phyloP scores from a whole-genome alignment of 2,329 filamentous ascomycete genomes.

The Colletotrichum siamense region DNA sequence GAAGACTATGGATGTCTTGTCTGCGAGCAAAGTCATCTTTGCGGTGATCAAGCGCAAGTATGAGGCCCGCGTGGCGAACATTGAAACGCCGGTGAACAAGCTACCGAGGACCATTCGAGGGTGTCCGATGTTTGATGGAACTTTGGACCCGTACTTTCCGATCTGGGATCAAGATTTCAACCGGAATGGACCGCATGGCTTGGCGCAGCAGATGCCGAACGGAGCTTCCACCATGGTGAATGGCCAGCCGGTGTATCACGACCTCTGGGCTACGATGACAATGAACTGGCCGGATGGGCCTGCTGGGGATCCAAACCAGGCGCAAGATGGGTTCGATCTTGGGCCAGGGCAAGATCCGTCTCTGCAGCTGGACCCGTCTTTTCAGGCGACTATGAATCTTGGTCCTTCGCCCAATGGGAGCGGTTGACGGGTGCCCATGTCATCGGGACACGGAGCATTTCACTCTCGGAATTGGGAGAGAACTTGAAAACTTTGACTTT shows the following conservation, averaged over 20 bases:
- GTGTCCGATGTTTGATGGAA: slow-evolving; percentile 60
- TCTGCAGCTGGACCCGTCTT: neutral
- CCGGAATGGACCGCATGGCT: neutral
- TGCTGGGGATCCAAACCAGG: neutral
- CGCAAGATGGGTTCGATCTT: neutral
- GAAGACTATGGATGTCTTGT: slow-evolving; percentile 45
- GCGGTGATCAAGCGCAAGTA: slow-evolving; percentile 52
- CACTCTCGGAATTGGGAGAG: neutral
- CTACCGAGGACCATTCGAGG: slow-evolving; percentile 26
- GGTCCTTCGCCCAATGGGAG: neutral
- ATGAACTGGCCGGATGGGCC: slow-evolving; percentile 43
- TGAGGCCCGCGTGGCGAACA: slow-evolving; percentile 40
- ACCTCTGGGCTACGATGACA: slow-evolving; percentile 56
- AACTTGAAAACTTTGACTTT: neutral
- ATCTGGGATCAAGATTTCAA: slow-evolving; percentile 47
- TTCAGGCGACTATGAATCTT: neutral
- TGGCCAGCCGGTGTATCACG: slow-evolving; percentile 39
- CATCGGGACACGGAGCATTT: neutral
- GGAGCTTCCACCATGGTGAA: slow-evolving; percentile 7
- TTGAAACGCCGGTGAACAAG: slow-evolving; percentile 28
- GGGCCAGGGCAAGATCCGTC: neutral
- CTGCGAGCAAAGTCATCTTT: slow-evolving; percentile 52
- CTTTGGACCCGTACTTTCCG: slow-evolving; percentile 49
- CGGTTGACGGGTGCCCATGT: neutral
- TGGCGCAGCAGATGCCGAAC: neutral